A percentile compares a stretch with the other conserved stretches of the same genome.
phyloP scores from a whole-genome alignment of 2,329 filamentous ascomycete genomes.

The Hypoxylon sp. region DNA sequence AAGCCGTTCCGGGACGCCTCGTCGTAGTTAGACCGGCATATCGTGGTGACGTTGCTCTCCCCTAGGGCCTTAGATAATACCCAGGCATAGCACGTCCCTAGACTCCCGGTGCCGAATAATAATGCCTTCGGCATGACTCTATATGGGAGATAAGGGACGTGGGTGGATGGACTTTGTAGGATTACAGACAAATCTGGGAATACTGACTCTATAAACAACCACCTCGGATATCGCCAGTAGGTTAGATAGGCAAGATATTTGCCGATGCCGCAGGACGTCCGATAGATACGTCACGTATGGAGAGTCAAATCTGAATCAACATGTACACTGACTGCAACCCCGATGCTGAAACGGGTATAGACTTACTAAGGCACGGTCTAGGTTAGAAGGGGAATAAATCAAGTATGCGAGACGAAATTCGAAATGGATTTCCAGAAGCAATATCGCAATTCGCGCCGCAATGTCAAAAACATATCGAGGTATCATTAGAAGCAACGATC shows the following conservation, averaged over 20 bases:
- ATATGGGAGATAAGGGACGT: not conserved
- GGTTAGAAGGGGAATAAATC: too few relatives aligned
- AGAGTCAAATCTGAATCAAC: not conserved
- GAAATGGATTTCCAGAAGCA: not conserved
- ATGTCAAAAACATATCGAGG: not conserved
- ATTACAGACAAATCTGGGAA: not conserved
- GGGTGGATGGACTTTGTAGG: not conserved
- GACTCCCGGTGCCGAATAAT: slow-evolving; percentile 53
- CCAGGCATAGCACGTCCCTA: slow-evolving; percentile 52
- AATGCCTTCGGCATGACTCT: slow-evolving; percentile 46
- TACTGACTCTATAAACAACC: not conserved
- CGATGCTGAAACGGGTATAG: slow-evolving; percentile 1
- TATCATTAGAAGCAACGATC: not conserved
- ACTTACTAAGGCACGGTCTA: not conserved
- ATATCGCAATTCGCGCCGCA: not conserved
- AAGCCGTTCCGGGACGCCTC: slow-evolving; percentile 48
- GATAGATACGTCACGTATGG: not conserved
- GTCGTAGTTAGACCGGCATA: slow-evolving; percentile 52
- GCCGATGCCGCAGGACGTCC: not conserved
- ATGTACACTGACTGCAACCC: not conserved
- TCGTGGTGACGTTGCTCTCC: slow-evolving; percentile 46
- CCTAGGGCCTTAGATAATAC: slow-evolving; percentile 44
- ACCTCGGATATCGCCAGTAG: not conserved
- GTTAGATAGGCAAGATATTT: not conserved
- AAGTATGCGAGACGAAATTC: too few relatives aligned